Conservation (phyloP, 345 rosid species). For the Kandelia obovata region DNA sequence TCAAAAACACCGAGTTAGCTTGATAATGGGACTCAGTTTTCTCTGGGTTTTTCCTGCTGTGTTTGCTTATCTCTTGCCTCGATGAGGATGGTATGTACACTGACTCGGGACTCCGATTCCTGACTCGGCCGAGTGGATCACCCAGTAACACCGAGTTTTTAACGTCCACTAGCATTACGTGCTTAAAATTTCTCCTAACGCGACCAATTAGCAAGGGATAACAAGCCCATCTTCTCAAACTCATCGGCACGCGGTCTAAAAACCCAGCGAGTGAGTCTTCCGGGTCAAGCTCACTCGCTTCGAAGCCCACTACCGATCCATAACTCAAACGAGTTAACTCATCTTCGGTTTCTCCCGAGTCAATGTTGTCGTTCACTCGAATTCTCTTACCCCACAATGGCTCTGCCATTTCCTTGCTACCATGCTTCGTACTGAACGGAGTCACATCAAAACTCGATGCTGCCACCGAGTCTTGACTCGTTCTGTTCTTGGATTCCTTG, state of each 20-base stretch:
- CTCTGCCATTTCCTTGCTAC: slow-evolving; percentile 45
- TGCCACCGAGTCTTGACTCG: slow-evolving; percentile 26
- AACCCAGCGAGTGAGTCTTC: slow-evolving; percentile 86
- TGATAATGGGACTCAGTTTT: slow-evolving; percentile 22
- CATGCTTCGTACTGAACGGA: slow-evolving; percentile 30
- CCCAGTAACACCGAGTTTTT: slow-evolving; percentile 47
- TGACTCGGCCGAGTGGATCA: slow-evolving; percentile 68
- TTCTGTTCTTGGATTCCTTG: slow-evolving; percentile 24
- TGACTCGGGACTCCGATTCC: slow-evolving; percentile 59
- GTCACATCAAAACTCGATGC: slow-evolving; percentile 37
- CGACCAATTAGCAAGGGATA: slow-evolving; percentile 89
- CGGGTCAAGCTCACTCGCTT: slow-evolving; percentile 74
- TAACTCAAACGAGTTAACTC: slow-evolving; percentile 54
- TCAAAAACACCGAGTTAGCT: slow-evolving; percentile 54
- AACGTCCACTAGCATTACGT: slow-evolving; percentile 56
- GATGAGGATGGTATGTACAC: slow-evolving; percentile 31
- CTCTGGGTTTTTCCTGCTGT: slow-evolving; percentile 35
- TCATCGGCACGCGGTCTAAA: slow-evolving; percentile 61
- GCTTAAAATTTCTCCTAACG: slow-evolving; percentile 70
- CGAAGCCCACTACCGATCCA: slow-evolving; percentile 84
- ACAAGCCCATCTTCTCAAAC: slow-evolving; percentile 80
- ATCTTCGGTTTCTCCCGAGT: slow-evolving; percentile 13
- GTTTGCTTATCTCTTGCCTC: slow-evolving; percentile 14
- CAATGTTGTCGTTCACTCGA: slow-evolving; percentile 28
- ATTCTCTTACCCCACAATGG: slow-evolving; percentile 79